Evolutionary conservation across 1,284 basidiomycete species (phyloP).

Genomic region (Somion occarium): DNA sequence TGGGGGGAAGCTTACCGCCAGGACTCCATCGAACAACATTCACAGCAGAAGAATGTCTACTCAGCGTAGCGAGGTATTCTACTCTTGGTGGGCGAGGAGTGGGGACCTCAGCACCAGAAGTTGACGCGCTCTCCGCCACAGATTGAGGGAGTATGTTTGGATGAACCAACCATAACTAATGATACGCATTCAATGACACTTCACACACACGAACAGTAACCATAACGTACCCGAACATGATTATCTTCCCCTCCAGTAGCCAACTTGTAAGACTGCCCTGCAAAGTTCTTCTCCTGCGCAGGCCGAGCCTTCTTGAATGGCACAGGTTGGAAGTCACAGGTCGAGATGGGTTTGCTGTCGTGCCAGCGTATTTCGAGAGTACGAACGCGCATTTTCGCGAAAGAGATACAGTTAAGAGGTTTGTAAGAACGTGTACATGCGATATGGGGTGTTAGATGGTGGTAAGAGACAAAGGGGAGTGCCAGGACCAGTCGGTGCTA

Average conservation of each 20-base stretch:
- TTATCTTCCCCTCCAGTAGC: constrained; percentile 98
- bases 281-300: constrained; percentile 52
- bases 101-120: constrained; percentile 36
- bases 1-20: constrained; percentile 80
- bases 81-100: constrained; percentile 78
- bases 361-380: constrained; percentile 93
- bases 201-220: neutral
- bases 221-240: constrained; percentile 82
- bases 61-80: constrained; percentile 93
- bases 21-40: constrained; percentile 97
- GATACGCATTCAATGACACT: neutral
- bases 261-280: constrained; percentile 75
- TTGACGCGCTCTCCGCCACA: constrained; percentile 45
- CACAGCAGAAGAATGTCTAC: constrained; percentile 90
- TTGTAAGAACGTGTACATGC: neutral
- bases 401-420: neutral
- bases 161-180: constrained; percentile 89
- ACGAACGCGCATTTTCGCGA: constrained; percentile 63
- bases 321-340: constrained; percentile 88
- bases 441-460: neutral
- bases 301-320: constrained; percentile 75
- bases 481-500: constrained; percentile 5
- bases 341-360: constrained; percentile 90
- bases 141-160: constrained; percentile 79
- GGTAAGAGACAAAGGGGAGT: constrained; percentile 5